Evolutionary conservation across 116 monocot genomes (phyloP).

Genomic region (Trichopus zeylanicus): DNA sequence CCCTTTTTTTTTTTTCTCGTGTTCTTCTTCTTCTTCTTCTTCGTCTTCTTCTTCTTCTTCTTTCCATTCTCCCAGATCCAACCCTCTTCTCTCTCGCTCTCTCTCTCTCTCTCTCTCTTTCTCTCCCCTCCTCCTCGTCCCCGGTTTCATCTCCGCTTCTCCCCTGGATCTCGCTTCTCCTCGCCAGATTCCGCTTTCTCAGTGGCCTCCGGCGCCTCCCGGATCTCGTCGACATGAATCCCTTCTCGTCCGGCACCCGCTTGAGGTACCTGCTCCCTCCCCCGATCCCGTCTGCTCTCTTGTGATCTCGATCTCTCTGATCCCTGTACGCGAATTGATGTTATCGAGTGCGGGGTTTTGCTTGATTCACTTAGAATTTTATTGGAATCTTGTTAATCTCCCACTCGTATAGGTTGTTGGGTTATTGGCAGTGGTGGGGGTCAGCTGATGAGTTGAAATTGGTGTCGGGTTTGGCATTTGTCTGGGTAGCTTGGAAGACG

Average conservation of each 20-base stretch:
- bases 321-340: too few relatives aligned
- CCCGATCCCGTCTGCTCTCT: neutral
- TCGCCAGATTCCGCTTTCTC: neutral
- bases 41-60: too few relatives aligned
- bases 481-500: too few relatives aligned
- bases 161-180: neutral
- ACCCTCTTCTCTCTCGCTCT: constrained; percentile 3
- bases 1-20: too few relatives aligned
- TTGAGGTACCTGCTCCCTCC: constrained; percentile 42
- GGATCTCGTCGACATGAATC: constrained; percentile 48
- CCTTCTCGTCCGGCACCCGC: constrained; percentile 86
- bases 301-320: neutral
- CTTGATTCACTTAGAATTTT: neutral
- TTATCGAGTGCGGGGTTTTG: too few relatives aligned
- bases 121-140: neutral
- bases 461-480: too few relatives aligned
- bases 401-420: too few relatives aligned
- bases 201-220: too few relatives aligned
- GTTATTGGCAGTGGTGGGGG: too few relatives aligned
- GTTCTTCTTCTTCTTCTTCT: too few relatives aligned
- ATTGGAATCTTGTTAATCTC: too few relatives aligned
- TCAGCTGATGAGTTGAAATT: too few relatives aligned
- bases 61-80: constrained; percentile 2
- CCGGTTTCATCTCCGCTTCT: neutral
- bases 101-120: constrained; percentile 2